Percentiles rank a stretch among this genome's conserved stretches.
phyloP scores from a whole-genome alignment of 441 rosid species.

The Gossypium schwendimanii region DNA sequence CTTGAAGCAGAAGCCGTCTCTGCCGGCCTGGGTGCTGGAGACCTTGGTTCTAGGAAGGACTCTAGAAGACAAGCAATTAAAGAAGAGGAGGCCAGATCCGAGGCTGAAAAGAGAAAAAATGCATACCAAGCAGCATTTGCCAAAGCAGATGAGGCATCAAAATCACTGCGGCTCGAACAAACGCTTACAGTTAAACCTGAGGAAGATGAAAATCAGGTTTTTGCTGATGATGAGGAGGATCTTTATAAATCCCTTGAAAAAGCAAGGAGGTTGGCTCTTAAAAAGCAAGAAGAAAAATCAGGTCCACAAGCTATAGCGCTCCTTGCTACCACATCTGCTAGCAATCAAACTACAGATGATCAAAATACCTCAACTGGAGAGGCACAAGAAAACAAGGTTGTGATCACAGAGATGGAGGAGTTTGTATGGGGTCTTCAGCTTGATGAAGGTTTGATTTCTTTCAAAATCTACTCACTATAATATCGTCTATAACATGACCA shows the following conservation, averaged over 20 bases:
- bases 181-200: conserved; percentile 39
- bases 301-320: conserved; percentile 74
- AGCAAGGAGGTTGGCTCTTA: conserved; percentile 76
- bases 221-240: conserved; percentile 81
- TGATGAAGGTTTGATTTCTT: conserved; percentile 48
- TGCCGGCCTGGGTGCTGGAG: conserved; percentile 74
- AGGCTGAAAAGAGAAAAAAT: conserved; percentile 66
- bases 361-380: conserved; percentile 42
- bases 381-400: conserved; percentile 70
- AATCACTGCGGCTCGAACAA: conserved; percentile 58
- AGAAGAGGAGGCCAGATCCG: conserved; percentile 70
- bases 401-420: conserved; percentile 90
- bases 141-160: conserved; percentile 92
- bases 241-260: conserved; percentile 72
- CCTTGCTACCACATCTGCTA: conserved; percentile 42
- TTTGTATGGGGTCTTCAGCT: conserved; percentile 90
- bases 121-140: conserved; percentile 73
- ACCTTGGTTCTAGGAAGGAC: conserved; percentile 91
- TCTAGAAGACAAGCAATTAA: conserved; percentile 73
- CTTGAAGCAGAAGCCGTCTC: conserved; percentile 92
- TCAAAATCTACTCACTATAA: neutral
- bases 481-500: neutral
- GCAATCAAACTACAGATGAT: conserved; percentile 39
- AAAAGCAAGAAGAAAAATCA: conserved; percentile 51
- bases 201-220: conserved; percentile 48